These are phyloP conservation scores for Microdochium nivale DNA, from an alignment of 2,329 filamentous ascomycete genomes.

Conservation along the genomic window DNA sequence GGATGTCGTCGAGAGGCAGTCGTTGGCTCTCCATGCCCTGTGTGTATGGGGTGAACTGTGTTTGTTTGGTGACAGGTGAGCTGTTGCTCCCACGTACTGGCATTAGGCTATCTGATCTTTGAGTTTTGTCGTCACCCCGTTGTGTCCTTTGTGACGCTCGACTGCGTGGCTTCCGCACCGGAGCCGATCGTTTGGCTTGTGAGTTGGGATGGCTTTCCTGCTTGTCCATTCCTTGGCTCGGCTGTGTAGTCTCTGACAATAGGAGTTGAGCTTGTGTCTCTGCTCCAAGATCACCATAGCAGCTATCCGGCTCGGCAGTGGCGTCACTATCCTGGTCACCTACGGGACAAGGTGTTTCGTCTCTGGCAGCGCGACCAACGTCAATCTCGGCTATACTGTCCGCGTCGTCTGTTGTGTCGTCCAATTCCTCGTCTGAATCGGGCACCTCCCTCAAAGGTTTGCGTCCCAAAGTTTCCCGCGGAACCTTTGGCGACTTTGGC, in stretches of 20 bases:
- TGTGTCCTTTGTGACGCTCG: not conserved
- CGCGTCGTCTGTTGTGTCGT: slow-evolving; percentile 6
- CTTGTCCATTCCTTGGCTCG: too few relatives aligned
- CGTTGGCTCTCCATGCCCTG: slow-evolving; percentile 22
- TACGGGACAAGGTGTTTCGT: not conserved
- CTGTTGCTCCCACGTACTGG: not conserved
- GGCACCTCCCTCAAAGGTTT: slow-evolving; percentile 17
- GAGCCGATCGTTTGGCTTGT: not conserved
- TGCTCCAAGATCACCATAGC: slow-evolving; percentile 8
- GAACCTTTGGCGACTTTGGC: slow-evolving; percentile 19
- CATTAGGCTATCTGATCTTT: slow-evolving; percentile 4
- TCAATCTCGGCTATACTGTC: slow-evolving; percentile 4
- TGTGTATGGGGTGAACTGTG: slow-evolving; percentile 13
- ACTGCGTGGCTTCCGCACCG: not conserved
- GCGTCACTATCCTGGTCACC: slow-evolving; percentile 4
- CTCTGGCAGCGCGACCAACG: not conserved
- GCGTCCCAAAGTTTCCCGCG: slow-evolving; percentile 10
- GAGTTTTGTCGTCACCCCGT: not conserved
- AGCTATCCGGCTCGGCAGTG: slow-evolving; percentile 6
- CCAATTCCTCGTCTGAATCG: slow-evolving; percentile 10
- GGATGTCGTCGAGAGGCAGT: slow-evolving; percentile 18
- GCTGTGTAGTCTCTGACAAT: slow-evolving; percentile 2
- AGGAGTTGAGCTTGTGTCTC: slow-evolving; percentile 14
- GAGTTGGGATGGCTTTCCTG: too few relatives aligned
- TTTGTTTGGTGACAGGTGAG: slow-evolving; percentile 1